Evolutionary conservation across 441 rosid species (phyloP).

Genomic region (Pelargonium fulgidum): DNA sequence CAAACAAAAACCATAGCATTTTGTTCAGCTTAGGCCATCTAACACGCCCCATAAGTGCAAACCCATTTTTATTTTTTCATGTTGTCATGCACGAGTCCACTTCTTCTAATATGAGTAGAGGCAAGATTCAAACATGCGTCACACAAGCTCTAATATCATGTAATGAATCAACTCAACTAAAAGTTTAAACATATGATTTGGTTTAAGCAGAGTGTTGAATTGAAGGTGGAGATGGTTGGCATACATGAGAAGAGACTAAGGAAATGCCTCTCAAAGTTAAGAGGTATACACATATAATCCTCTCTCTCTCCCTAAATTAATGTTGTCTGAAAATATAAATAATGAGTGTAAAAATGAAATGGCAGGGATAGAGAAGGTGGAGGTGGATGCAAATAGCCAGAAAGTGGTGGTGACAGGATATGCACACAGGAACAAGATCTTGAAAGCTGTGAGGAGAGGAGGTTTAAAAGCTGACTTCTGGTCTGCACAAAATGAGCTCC

Average conservation of each 20-base stretch:
- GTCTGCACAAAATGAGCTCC: slow-evolving; percentile 43
- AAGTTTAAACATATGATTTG: too few relatives aligned
- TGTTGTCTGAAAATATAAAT: too few relatives aligned
- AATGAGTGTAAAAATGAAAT: background rate
- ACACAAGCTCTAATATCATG: background rate
- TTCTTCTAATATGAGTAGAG: too few relatives aligned
- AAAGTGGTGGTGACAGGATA: slow-evolving; percentile 43
- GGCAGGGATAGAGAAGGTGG: slow-evolving; percentile 49
- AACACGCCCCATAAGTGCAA: too few relatives aligned
- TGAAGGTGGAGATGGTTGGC: slow-evolving; percentile 50
- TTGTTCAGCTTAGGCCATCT: too few relatives aligned
- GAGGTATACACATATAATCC: slow-evolving; percentile 22
- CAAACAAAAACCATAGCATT: too few relatives aligned
- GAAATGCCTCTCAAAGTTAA: slow-evolving; percentile 39
- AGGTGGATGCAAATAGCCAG: slow-evolving; percentile 41
- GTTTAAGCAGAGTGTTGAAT: slow-evolving; percentile 37
- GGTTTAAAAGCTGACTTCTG: slow-evolving; percentile 47
- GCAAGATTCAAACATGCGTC: too few relatives aligned
- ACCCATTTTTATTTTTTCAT: too few relatives aligned
- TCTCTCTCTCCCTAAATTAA: too few relatives aligned
- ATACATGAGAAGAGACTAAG: slow-evolving; percentile 44
- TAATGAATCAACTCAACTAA: too few relatives aligned
- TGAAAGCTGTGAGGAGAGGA: slow-evolving; percentile 39
- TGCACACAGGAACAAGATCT: slow-evolving; percentile 37
- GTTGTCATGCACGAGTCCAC: too few relatives aligned